phyloP scores from a whole-genome alignment of 371 early-diverging fungal genomes.

The Rhizopus microsporus region DNA sequence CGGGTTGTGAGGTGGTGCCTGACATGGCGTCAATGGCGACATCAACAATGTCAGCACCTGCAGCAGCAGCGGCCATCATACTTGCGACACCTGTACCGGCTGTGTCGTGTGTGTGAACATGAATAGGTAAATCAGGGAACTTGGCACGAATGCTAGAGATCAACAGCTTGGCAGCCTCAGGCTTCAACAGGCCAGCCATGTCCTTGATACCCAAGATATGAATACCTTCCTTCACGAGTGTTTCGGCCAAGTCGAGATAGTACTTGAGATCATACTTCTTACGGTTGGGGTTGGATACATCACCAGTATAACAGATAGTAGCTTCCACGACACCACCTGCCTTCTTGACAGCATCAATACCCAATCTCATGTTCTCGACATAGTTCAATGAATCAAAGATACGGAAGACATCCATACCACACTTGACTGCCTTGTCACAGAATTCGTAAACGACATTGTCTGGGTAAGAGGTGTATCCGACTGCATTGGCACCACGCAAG shows the following conservation, averaged over 20 bases:
- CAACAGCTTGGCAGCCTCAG: constrained; percentile 81
- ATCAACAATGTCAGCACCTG: constrained; percentile 95
- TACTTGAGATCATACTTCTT: constrained; percentile 87
- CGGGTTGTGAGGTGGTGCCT: constrained; percentile 95
- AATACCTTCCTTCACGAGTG: constrained; percentile 89
- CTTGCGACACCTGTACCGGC: constrained; percentile 95
- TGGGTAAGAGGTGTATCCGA: constrained; percentile 96
- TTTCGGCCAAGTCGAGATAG: constrained; percentile 86
- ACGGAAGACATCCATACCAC: constrained; percentile 95
- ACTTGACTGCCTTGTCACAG: constrained; percentile 85
- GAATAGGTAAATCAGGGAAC: constrained; percentile 93
- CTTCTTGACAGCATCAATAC: constrained; percentile 90
- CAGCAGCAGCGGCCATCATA: constrained; percentile 89
- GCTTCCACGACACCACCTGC: constrained; percentile 96
- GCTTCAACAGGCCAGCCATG: constrained; percentile 96
- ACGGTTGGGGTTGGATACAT: constrained; percentile 80
- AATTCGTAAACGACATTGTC: constrained; percentile 96
- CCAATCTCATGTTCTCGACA: constrained; percentile 90
- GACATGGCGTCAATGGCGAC: constrained; percentile 92
- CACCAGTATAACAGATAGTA: constrained; percentile 92
- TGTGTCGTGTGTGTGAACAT: constrained; percentile 96
- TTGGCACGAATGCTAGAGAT: constrained; percentile 80
- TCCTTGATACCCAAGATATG: constrained; percentile 96
- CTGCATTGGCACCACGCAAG: constrained; percentile 95
- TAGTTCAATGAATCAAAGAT: constrained; percentile 97